phyloP scores from a whole-genome alignment of 2,329 filamentous ascomycete species.

The Penicillium sp. region DNA sequence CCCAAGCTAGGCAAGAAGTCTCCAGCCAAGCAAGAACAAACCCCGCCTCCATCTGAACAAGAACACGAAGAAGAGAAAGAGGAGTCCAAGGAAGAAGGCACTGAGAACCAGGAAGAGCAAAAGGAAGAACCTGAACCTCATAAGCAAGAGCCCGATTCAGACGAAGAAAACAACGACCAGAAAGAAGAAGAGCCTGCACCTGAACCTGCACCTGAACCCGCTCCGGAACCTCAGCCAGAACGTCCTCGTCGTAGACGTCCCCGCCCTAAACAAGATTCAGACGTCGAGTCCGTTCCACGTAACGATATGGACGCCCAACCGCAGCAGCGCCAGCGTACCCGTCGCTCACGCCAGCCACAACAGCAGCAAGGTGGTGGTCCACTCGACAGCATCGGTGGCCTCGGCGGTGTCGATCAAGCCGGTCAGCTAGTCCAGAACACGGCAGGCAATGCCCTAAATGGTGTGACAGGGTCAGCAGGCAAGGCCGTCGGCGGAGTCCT shows the following conservation, averaged over 20 bases:
- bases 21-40: constrained; percentile 26
- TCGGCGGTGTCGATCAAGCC: constrained; percentile 58
- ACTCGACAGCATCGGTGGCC: constrained; percentile 50
- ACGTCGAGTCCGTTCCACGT: constrained; percentile 56
- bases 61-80: constrained; percentile 12
- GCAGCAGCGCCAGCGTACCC: constrained; percentile 54
- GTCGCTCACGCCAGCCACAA: constrained; percentile 54
- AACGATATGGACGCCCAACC: constrained; percentile 52
- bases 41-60: constrained; percentile 25
- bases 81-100: constrained; percentile 5
- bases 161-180: constrained; percentile 44
- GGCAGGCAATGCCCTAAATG: constrained; percentile 48
- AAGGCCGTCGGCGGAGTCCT: constrained; percentile 44
- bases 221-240: constrained; percentile 49
- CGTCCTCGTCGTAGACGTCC: constrained; percentile 28
- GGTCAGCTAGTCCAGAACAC: constrained; percentile 55
- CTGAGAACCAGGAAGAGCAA: constrained; percentile 16
- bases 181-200: constrained; percentile 30
- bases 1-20: constrained; percentile 34
- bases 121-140: constrained; percentile 7
- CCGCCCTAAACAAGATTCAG: constrained; percentile 37
- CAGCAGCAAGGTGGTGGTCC: constrained; percentile 42
- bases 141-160: constrained; percentile 26
- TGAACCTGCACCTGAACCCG: constrained; percentile 41
- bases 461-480: constrained; percentile 40